Evolutionary conservation across 768 basidiomycete species (phyloP).

Genomic region (Candolleomyces aberdarensis): DNA sequence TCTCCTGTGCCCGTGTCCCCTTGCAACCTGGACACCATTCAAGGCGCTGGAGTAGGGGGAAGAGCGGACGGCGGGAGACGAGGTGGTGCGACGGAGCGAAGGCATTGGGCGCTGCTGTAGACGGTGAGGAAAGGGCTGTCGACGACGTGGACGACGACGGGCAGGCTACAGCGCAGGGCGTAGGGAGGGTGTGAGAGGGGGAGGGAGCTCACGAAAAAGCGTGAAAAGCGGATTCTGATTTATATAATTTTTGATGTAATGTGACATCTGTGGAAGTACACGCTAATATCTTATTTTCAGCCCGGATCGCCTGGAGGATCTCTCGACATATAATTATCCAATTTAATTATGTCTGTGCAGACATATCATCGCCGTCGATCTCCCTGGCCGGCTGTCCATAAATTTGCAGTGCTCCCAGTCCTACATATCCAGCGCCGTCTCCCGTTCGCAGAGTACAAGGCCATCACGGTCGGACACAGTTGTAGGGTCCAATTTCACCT

Average conservation of each 20-base stretch:
- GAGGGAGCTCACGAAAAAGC: constrained; percentile 30
- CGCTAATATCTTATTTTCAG: constrained; percentile 18
- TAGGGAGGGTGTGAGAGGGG: constrained; percentile 22
- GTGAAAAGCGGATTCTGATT: constrained; percentile 30
- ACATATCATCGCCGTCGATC: background rate
- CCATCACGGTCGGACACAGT: background rate
- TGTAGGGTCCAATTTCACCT: constrained; percentile 5
- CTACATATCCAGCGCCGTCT: too few relatives aligned
- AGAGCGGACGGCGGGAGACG: constrained; percentile 64
- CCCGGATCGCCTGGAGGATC: constrained; percentile 5
- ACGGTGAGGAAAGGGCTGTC: constrained; percentile 13
- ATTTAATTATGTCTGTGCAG: background rate
- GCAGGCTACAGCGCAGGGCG: constrained; percentile 52
- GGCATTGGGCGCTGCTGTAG: constrained; percentile 40
- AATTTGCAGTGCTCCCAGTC: too few relatives aligned
- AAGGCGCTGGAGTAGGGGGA: constrained; percentile 48
- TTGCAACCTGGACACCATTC: constrained; percentile 24
- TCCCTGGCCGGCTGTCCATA: background rate
- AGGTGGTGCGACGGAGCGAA: constrained; percentile 76
- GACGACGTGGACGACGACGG: constrained; percentile 24
- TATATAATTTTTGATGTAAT: constrained; percentile 43
- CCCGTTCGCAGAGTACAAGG: background rate
- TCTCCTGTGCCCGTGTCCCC: constrained; percentile 52
- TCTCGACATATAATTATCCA: background rate
- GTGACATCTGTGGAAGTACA: constrained; percentile 27